Evolutionary conservation across 441 rosid genomes (phyloP), one percentile per base, ranked within the genome.

Genomic region (Manihot esculenta): DNA sequence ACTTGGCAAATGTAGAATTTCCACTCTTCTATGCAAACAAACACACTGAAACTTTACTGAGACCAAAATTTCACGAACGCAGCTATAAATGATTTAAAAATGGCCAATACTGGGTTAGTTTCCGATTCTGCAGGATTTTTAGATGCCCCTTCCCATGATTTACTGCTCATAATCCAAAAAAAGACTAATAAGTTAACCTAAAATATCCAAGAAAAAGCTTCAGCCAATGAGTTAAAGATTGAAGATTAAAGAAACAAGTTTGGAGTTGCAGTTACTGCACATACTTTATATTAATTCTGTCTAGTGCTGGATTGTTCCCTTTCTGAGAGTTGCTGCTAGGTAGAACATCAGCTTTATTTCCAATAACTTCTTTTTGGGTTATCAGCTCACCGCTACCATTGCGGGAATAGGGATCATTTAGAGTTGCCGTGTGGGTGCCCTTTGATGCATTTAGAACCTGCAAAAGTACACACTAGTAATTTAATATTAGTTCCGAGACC

Each of bases 41-140:
- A 33, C 2, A 30, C 54, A 20, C 53, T 14, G 3, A 51, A 20
- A 48, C 41, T n/a, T 78, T 73, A 88, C 68, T 82, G 86, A 0
- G 93, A 84, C 97, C 93, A 95, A 81, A 95, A 93, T 79, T 87
- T 95, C 69, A 85, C 45, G 33, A 91, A 84, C 26, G 97, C 87
- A 44, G 80, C 58, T 9, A 93, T 14, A 23, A 89, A 77, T 5
- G 86, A 81, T 79, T 86, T 88, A 67, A 93, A 77, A 74, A 81
- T 69, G 21, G 81, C 86, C 77, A 74, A 66, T 45, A 95, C 61
- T 20, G 91, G 89, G 78, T 84, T 87, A 24, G 75, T 81, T 76
- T 85, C 83, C 1, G 48, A 30, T 63, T 70, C 75, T 10, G 70
- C 62, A 63, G 76, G 71, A 55, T 57, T 75, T 62, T 76, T 84